Evolutionary conservation across 176 grass and related monocot genomes (phyloP).

Genomic region (Oryza officinalis): DNA sequence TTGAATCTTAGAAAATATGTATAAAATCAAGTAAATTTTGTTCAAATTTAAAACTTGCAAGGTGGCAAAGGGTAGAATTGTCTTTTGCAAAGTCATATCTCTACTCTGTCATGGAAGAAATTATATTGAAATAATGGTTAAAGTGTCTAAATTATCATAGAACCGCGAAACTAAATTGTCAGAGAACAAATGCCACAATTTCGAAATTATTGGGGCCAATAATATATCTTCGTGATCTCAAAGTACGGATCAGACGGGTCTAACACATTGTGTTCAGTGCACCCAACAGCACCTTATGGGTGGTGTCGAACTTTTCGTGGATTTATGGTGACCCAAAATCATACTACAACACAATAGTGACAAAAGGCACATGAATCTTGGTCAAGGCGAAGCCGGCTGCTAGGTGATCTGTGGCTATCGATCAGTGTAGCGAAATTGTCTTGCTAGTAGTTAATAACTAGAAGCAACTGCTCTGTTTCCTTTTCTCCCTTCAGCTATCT

Average conservation of each 20-base stretch:
- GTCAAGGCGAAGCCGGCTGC: background rate
- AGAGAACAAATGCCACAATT: no score
- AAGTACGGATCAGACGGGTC: background rate
- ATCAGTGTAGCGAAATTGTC: background rate
- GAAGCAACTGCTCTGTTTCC: background rate
- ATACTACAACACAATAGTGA: background rate
- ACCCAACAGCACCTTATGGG: constrained; percentile 26
- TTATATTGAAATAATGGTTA: no score
- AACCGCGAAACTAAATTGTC: no score
- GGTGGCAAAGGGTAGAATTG: no score
- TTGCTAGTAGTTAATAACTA: background rate
- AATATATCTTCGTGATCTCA: background rate
- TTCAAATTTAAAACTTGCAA: no score
- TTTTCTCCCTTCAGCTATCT: background rate
- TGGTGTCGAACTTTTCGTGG: constrained; percentile 1
- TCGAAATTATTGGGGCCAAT: constrained; percentile 28
- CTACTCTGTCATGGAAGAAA: no score
- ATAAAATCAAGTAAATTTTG: no score
- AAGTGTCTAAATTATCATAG: no score
- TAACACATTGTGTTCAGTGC: background rate
- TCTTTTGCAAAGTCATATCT: no score
- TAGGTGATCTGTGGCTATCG: constrained; percentile 13
- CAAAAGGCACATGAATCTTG: background rate
- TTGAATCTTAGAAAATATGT: no score
- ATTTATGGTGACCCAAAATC: constrained; percentile 29